These are phyloP conservation scores for Terfezia claveryi DNA, from an alignment of 495 filamentous ascomycete genomes.

Conservation along the genomic window DNA sequence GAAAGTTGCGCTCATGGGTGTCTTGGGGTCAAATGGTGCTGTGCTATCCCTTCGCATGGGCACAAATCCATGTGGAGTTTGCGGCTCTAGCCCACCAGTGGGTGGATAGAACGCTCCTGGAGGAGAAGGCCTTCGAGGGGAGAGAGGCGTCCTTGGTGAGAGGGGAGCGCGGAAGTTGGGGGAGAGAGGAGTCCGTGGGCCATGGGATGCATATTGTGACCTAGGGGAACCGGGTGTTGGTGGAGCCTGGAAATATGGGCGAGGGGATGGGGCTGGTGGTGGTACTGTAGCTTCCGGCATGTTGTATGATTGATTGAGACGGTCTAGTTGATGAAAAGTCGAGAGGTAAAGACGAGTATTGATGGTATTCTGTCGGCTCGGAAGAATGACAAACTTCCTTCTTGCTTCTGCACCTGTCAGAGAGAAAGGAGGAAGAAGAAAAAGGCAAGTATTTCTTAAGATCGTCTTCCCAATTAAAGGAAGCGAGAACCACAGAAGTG, in stretches of 20 bases:
- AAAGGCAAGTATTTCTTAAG: neutral
- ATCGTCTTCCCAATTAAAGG: neutral
- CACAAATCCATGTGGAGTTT: neutral
- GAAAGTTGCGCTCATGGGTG: slow-evolving; percentile 68
- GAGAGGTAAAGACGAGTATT: no score
- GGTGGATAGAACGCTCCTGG: neutral
- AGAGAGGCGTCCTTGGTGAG: neutral
- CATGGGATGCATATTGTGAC: neutral
- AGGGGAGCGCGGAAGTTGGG: neutral
- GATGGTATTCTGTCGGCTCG: no score
- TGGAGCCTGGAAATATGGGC: neutral
- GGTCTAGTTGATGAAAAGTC: no score
- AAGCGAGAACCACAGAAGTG: neutral
- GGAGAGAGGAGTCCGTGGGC: neutral
- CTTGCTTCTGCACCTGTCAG: neutral
- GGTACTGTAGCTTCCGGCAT: no score
- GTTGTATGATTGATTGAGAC: no score
- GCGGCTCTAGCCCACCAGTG: neutral
- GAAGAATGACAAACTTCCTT: neutral
- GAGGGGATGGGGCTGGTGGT: no score
- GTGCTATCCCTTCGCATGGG: neutral
- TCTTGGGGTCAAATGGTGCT: slow-evolving; percentile 19
- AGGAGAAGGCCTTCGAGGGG: neutral
- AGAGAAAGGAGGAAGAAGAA: neutral
- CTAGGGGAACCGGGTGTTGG: neutral